Evolutionary conservation across 139 green algal genomes (phyloP).

Genomic region (Chlorella sp.): DNA sequence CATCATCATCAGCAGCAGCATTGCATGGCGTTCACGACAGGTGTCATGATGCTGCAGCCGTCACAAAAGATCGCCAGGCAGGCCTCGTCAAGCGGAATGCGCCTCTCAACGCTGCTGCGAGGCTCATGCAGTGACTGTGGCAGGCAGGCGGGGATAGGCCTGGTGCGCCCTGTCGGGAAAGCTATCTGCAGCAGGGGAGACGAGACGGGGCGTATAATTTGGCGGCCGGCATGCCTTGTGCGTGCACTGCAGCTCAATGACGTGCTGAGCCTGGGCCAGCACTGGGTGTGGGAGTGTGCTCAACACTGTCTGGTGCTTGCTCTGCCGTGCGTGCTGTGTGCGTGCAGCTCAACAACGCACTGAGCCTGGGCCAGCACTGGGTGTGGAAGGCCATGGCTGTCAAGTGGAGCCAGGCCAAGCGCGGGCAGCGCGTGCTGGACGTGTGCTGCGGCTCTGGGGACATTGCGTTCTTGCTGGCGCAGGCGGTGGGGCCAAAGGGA

Average conservation of each 20-base stretch:
- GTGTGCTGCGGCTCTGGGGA: conserved; percentile 95
- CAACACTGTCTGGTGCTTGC: neutral
- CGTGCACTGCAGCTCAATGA: conserved; percentile 89
- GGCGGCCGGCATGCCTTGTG: too few species aligned
- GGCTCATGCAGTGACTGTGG: neutral
- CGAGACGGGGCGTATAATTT: too few species aligned
- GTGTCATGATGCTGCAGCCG: too few species aligned
- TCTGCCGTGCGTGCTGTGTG: neutral
- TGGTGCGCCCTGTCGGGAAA: neutral
- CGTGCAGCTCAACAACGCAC: conserved; percentile 80
- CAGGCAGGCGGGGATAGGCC: neutral
- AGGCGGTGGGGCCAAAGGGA: conserved; percentile 70
- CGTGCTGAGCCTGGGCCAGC: conserved; percentile 82
- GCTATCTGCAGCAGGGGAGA: neutral
- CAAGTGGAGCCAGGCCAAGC: conserved; percentile 65
- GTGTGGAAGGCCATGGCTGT: conserved; percentile 95
- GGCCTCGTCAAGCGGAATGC: too few species aligned
- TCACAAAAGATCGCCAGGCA: too few species aligned
- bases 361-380: conserved; percentile 89
- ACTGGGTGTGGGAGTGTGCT: conserved; percentile 29
- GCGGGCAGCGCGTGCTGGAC: conserved; percentile 67
- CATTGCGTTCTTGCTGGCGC: conserved; percentile 74
- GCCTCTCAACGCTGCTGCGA: too few species aligned
- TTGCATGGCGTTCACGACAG: too few species aligned
- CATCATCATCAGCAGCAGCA: too few species aligned